These are phyloP conservation scores for Gentiana dahurica DNA, from an alignment of 257 asterid species.

Conservation along the genomic window DNA sequence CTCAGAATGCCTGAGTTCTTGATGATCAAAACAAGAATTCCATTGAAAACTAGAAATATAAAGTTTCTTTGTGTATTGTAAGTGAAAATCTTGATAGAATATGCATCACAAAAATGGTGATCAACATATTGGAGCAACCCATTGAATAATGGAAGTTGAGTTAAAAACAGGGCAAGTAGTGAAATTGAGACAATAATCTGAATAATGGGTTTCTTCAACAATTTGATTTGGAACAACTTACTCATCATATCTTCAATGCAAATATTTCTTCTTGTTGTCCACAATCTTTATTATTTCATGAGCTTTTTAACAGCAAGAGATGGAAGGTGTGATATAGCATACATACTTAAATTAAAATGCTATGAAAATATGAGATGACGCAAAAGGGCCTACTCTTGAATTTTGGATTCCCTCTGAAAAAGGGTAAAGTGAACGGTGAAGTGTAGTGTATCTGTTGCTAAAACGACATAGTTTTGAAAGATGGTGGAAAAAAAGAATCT, in stretches of 20 bases:
- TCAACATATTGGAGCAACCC: slow-evolving; percentile 19
- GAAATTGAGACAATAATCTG: slow-evolving; percentile 32
- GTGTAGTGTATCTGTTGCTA: too few relatives aligned
- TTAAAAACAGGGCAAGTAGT: slow-evolving; percentile 23
- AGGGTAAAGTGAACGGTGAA: too few relatives aligned
- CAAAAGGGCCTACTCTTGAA: too few relatives aligned
- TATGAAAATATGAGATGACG: neutral
- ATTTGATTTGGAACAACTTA: slow-evolving; percentile 14
- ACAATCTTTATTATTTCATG: neutral
- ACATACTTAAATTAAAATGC: neutral
- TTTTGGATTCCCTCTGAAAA: too few relatives aligned
- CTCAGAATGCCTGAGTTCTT: slow-evolving; percentile 35
- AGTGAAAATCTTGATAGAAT: slow-evolving; percentile 28
- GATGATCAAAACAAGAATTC: slow-evolving; percentile 51
- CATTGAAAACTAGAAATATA: slow-evolving; percentile 64
- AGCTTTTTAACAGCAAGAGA: too few relatives aligned
- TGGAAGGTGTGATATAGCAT: too few relatives aligned
- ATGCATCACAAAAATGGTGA: slow-evolving; percentile 9
- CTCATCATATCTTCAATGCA: neutral
- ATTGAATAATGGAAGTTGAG: slow-evolving; percentile 23
- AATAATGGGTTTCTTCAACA: slow-evolving; percentile 18
- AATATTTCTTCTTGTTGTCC: slow-evolving; percentile 3
- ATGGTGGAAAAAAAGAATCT: too few relatives aligned
- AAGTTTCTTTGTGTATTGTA: slow-evolving; percentile 45
- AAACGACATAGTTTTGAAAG: too few relatives aligned